Evolutionary conservation across 2,329 filamentous ascomycete genomes (phyloP).

Genomic region (Diplodia scrobiculata): DNA sequence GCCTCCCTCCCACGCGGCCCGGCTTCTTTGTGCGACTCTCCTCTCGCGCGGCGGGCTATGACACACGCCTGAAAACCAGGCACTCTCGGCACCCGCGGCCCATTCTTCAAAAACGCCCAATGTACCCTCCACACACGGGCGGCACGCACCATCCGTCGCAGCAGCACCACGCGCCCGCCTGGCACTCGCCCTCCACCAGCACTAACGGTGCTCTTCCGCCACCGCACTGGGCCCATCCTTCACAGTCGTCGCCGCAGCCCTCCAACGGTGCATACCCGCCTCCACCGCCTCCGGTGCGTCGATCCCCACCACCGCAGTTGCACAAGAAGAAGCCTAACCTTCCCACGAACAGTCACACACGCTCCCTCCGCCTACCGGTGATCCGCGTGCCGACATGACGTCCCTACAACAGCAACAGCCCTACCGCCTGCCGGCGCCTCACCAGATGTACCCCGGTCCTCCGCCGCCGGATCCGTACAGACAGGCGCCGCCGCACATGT

Average conservation of each 20-base stretch:
- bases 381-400: slow-evolving; percentile 50
- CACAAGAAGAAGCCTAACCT: slow-evolving; percentile 30
- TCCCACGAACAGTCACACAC: slow-evolving; percentile 24
- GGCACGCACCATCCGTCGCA: slow-evolving; percentile 40
- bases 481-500: slow-evolving; percentile 46
- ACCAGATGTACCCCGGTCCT: slow-evolving; percentile 49
- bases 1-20: slow-evolving; percentile 22
- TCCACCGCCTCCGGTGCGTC: slow-evolving; percentile 43
- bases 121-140: slow-evolving; percentile 30
- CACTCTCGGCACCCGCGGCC: slow-evolving; percentile 25
- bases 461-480: slow-evolving; percentile 47
- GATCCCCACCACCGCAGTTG: slow-evolving; percentile 31
- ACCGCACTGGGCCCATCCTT: slow-evolving; percentile 25
- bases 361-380: slow-evolving; percentile 37
- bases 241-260: slow-evolving; percentile 37
- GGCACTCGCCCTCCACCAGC: slow-evolving; percentile 32
- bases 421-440: slow-evolving; percentile 52
- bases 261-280: slow-evolving; percentile 44
- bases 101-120: slow-evolving; percentile 24
- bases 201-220: slow-evolving; percentile 23
- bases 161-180: slow-evolving; percentile 30
- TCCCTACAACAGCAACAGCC: slow-evolving; percentile 47
- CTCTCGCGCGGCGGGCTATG: slow-evolving; percentile 7
- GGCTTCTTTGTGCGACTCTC: slow-evolving; percentile 23
- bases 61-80: slow-evolving; percentile 26